These are phyloP conservation scores for Excoecaria agallocha DNA, from an alignment of 345 rosid species.

Conservation along the genomic window DNA sequence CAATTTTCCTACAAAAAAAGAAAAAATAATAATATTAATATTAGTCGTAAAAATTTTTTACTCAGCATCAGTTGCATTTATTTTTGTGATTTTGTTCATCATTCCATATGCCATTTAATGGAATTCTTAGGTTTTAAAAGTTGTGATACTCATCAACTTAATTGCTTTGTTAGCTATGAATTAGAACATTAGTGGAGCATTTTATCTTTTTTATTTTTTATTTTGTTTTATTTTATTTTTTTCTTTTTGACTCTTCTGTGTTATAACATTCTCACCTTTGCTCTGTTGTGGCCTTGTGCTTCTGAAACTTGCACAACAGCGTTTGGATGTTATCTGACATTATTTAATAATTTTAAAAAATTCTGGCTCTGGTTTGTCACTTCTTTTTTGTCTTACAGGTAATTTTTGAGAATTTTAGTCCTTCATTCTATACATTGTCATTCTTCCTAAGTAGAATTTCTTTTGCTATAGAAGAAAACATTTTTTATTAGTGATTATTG, in stretches of 20 bases:
- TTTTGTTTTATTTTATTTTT: too few relatives aligned
- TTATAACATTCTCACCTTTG: neutral
- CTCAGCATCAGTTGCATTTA: neutral
- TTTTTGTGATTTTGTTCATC: neutral
- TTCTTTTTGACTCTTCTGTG: neutral
- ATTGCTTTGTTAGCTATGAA: neutral
- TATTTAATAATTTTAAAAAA: neutral
- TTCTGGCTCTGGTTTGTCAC: neutral
- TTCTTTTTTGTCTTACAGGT: neutral
- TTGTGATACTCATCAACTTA: neutral
- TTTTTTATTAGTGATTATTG: neutral
- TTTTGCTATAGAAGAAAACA: neutral
- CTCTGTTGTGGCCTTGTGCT: neutral
- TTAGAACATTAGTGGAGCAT: neutral
- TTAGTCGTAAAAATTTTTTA: neutral
- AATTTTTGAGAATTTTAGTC: neutral
- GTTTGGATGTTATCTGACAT: too few relatives aligned
- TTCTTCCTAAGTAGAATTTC: neutral
- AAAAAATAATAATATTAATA: neutral
- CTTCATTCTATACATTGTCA: neutral
- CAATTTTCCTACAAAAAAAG: too few relatives aligned
- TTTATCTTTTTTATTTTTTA: too few relatives aligned
- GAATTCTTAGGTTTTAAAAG: neutral
- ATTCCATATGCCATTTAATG: too few relatives aligned
- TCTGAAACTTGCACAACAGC: neutral